phyloP scores from a whole-genome alignment of 176 grass and related monocot species.

The Oryza punctata region DNA sequence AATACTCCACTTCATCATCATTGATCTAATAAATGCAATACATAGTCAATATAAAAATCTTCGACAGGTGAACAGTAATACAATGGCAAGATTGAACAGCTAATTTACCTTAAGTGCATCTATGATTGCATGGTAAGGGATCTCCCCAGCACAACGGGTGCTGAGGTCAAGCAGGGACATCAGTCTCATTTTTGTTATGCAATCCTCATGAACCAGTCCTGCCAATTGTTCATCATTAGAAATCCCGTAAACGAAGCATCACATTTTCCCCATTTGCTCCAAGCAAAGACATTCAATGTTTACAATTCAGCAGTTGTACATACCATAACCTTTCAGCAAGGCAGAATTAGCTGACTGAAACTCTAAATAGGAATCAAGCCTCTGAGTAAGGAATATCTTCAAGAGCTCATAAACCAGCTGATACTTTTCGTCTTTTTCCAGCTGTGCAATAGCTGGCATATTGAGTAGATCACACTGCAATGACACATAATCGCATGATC shows the following conservation, averaged over 20 bases:
- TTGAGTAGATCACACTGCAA: slow-evolving; percentile 89
- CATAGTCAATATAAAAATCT: background rate
- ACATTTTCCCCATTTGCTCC: background rate
- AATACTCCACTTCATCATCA: slow-evolving; percentile 87
- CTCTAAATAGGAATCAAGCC: slow-evolving; percentile 76
- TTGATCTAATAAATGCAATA: slow-evolving; percentile 58
- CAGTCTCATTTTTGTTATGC: slow-evolving; percentile 85
- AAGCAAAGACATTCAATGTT: background rate
- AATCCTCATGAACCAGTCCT: slow-evolving; percentile 86
- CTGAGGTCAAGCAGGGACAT: slow-evolving; percentile 89
- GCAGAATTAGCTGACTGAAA: slow-evolving; percentile 72
- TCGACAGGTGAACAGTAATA: slow-evolving; percentile 2
- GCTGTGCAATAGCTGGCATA: slow-evolving; percentile 76
- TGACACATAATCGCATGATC: slow-evolving; percentile 25
- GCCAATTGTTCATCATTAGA: slow-evolving; percentile 25
- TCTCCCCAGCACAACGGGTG: slow-evolving; percentile 59
- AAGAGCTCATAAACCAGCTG: slow-evolving; percentile 63
- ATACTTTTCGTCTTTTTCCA: slow-evolving; percentile 86
- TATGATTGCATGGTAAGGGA: slow-evolving; percentile 83
- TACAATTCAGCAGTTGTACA: background rate
- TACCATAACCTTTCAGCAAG: slow-evolving; percentile 76
- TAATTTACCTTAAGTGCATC: slow-evolving; percentile 64
- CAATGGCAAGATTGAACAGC: background rate
- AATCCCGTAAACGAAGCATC: background rate
- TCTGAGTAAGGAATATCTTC: slow-evolving; percentile 86